Evolutionary conservation across 306 rosid species (phyloP).

Genomic region (Quercus bicolor): DNA sequence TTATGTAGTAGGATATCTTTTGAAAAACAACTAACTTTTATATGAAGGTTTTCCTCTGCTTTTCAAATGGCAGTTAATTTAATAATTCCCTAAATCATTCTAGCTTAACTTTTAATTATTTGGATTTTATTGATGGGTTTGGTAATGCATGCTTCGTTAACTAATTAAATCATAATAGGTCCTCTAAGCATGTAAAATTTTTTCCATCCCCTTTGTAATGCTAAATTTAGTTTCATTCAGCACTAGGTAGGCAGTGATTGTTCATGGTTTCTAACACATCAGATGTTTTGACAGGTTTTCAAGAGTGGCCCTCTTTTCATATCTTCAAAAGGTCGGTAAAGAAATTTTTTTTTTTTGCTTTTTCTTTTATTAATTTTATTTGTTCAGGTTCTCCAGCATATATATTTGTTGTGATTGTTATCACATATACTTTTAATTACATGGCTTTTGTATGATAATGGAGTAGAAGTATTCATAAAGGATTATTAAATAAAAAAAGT

Average conservation of each 20-base stretch:
- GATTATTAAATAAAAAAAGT: too few species aligned
- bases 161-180: not conserved
- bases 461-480: too few species aligned
- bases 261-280: constrained; percentile 34
- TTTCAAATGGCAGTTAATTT: not conserved
- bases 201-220: constrained; percentile 13
- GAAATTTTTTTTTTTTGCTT: not conserved
- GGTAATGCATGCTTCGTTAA: not conserved
- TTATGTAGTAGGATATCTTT: not conserved
- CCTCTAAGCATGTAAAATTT: not conserved
- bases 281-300: constrained; percentile 69
- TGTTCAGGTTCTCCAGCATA: constrained; percentile 1
- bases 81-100: not conserved
- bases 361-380: constrained; percentile 1
- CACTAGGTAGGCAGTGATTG: constrained; percentile 3
- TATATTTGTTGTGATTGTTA: not conserved
- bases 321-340: constrained; percentile 90
- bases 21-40: not conserved
- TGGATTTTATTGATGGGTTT: not conserved
- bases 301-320: constrained; percentile 98
- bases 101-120: not conserved
- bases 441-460: not conserved
- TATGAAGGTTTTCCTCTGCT: not conserved
- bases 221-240: not conserved
- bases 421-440: not conserved